phyloP scores from a whole-genome alignment of 2,329 filamentous ascomycete species.

The Juglanconis oblonga region DNA sequence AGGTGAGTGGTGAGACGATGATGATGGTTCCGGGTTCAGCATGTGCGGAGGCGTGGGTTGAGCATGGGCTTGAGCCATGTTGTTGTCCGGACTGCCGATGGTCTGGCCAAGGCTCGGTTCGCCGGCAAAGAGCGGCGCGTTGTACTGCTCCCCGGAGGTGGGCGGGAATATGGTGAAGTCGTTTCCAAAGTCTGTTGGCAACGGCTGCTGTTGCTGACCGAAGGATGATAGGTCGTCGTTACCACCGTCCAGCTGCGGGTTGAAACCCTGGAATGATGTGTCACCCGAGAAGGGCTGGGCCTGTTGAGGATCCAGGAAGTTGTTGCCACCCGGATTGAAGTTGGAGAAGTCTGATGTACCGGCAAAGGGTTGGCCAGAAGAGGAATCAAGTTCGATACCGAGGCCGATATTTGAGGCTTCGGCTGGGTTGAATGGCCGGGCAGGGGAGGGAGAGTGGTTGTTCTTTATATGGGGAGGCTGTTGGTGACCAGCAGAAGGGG shows the following conservation, averaged over 20 bases:
- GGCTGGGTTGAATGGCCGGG: constrained; percentile 47
- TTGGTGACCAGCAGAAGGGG: constrained; percentile 27
- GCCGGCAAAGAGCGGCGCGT: constrained; percentile 57
- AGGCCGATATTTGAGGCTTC: constrained; percentile 43
- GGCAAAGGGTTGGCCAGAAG: constrained; percentile 39
- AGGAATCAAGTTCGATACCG: constrained; percentile 57
- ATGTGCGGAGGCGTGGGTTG: constrained; percentile 56
- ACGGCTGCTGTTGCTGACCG: constrained; percentile 41
- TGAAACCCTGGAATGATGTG: constrained; percentile 39
- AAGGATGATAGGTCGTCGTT: constrained; percentile 39
- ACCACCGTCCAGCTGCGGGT: constrained; percentile 39
- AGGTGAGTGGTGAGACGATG: constrained; percentile 52
- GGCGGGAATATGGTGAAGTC: constrained; percentile 67
- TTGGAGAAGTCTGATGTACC: constrained; percentile 43
- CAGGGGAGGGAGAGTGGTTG: constrained; percentile 57
- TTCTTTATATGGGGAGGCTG: constrained; percentile 62
- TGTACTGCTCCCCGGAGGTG: constrained; percentile 51
- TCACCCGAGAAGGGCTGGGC: constrained; percentile 38
- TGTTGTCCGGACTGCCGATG: constrained; percentile 43
- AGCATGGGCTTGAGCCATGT: constrained; percentile 53
- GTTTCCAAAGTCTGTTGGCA: constrained; percentile 50
- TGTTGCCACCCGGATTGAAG: constrained; percentile 34
- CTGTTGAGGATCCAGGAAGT: constrained; percentile 49
- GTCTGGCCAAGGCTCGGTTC: constrained; percentile 41
- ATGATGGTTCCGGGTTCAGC: constrained; percentile 46